These are phyloP conservation scores for Geotrichum bryndzae DNA, from an alignment of 1,139 yeast genomes.

Conservation along the genomic window DNA sequence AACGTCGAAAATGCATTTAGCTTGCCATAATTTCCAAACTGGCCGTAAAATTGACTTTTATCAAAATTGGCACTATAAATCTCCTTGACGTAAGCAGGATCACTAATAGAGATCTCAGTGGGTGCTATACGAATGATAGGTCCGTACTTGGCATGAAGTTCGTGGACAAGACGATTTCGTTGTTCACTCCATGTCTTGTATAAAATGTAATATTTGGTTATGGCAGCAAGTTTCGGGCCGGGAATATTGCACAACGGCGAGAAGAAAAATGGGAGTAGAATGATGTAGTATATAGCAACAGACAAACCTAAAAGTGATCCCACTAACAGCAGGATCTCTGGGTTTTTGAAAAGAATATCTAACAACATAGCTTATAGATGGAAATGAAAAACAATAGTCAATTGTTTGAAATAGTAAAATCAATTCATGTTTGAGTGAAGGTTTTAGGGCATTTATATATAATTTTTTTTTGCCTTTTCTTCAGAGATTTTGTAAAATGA, in stretches of 20 bases:
- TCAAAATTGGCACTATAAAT: slow-evolving; percentile 56
- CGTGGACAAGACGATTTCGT: slow-evolving; percentile 48
- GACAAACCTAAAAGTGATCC: background rate
- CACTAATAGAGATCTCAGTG: slow-evolving; percentile 54
- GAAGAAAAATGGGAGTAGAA: slow-evolving; percentile 21
- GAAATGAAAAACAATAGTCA: background rate
- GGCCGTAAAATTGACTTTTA: slow-evolving; percentile 54
- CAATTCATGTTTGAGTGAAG: background rate
- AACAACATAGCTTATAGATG: slow-evolving; percentile 2
- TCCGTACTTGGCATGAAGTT: slow-evolving; percentile 53
- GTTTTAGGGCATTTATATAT: background rate
- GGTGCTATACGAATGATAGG: slow-evolving; percentile 59
- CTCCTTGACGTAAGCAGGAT: slow-evolving; percentile 47
- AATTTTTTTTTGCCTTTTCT: background rate
- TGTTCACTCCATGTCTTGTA: slow-evolving; percentile 49
- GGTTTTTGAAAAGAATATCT: slow-evolving; percentile 7
- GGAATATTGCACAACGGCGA: slow-evolving; percentile 49
- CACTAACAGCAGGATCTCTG: background rate
- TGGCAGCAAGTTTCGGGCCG: slow-evolving; percentile 53
- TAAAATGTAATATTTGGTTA: slow-evolving; percentile 45
- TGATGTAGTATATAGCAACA: slow-evolving; percentile 9
- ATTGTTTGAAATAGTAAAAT: background rate
- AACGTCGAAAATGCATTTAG: slow-evolving; percentile 55
- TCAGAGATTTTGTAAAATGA: background rate
- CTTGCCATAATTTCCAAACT: slow-evolving; percentile 54